phyloP scores from a whole-genome alignment of 495 filamentous ascomycete species.

The Talaromyces adpressus region DNA sequence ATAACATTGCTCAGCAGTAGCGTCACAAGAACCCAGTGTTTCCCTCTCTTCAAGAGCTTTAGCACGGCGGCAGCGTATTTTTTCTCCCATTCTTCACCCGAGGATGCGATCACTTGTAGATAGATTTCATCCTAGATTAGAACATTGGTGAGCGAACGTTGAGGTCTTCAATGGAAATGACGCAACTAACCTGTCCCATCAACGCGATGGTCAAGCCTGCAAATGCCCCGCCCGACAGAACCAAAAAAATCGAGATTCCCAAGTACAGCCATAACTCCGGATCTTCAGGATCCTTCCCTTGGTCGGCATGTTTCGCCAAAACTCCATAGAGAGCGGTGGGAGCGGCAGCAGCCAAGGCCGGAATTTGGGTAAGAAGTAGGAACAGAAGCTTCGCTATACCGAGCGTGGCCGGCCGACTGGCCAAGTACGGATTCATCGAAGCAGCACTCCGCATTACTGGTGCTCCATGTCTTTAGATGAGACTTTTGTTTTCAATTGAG shows the following conservation, averaged over 20 bases:
- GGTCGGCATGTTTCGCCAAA: conserved; percentile 12
- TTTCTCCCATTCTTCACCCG: conserved; percentile 73
- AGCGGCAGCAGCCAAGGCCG: conserved; percentile 35
- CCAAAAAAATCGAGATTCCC: conserved; percentile 61
- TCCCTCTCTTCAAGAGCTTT: conserved; percentile 74
- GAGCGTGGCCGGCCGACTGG: conserved; percentile 37
- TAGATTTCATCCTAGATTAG: conserved; percentile 80
- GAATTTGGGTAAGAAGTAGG: conserved; percentile 35
- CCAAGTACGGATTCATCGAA: conserved; percentile 22
- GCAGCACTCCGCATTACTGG: neutral
- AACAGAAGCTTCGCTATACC: conserved; percentile 43
- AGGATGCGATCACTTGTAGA: conserved; percentile 83
- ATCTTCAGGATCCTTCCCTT: conserved; percentile 38
- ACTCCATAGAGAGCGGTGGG: conserved; percentile 11
- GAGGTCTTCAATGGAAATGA: neutral
- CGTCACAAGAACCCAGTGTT: conserved; percentile 99
- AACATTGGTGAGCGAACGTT: neutral
- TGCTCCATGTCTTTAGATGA: neutral
- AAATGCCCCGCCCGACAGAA: conserved; percentile 87
- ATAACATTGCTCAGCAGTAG: conserved; percentile 93
- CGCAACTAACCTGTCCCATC: conserved; percentile 41
- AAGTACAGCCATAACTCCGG: conserved; percentile 66
- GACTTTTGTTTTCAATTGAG: neutral
- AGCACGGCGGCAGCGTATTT: conserved; percentile 78
- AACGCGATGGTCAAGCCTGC: conserved; percentile 92